These are phyloP conservation scores for Tricholoma sp. DNA, from an alignment of 768 basidiomycete genomes.

Conservation along the genomic window DNA sequence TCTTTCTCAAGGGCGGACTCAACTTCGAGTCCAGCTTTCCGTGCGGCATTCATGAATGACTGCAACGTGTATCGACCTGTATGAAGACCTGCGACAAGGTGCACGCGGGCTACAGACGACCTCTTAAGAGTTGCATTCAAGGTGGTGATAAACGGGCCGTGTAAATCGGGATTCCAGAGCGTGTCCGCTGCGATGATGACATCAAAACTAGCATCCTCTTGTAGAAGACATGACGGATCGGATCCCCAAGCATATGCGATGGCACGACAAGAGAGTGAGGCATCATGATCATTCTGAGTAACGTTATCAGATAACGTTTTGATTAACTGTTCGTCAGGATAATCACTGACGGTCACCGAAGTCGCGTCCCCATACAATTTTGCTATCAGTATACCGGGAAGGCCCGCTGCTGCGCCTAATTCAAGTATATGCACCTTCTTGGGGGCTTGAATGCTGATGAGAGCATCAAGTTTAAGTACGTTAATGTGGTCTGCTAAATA, in stretches of 20 bases:
- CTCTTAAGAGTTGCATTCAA: constrained; percentile 43
- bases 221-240: constrained; percentile 30
- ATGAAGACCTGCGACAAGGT: constrained; percentile 72
- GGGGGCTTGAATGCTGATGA: neutral
- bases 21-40: constrained; percentile 37
- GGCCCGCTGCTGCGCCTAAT: constrained; percentile 69
- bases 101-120: constrained; percentile 40
- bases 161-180: constrained; percentile 67
- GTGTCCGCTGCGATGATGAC: constrained; percentile 71
- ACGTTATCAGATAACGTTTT: constrained; percentile 55
- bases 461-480: constrained; percentile 12
- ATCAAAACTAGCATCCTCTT: constrained; percentile 42
- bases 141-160: constrained; percentile 48
- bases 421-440: constrained; percentile 46
- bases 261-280: constrained; percentile 41
- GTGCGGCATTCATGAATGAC: constrained; percentile 44
- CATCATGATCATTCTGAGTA: constrained; percentile 45
- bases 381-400: constrained; percentile 67
- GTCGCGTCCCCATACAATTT: constrained; percentile 32
- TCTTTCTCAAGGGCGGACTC: constrained; percentile 46
- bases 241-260: constrained; percentile 66
- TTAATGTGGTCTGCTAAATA: constrained; percentile 64
- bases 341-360: constrained; percentile 58
- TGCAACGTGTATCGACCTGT: constrained; percentile 72
- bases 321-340: constrained; percentile 63